Evolutionary conservation across 805 yeast genomes (phyloP).

Genomic region (Sugiyamaella boreocaroliniensis): DNA sequence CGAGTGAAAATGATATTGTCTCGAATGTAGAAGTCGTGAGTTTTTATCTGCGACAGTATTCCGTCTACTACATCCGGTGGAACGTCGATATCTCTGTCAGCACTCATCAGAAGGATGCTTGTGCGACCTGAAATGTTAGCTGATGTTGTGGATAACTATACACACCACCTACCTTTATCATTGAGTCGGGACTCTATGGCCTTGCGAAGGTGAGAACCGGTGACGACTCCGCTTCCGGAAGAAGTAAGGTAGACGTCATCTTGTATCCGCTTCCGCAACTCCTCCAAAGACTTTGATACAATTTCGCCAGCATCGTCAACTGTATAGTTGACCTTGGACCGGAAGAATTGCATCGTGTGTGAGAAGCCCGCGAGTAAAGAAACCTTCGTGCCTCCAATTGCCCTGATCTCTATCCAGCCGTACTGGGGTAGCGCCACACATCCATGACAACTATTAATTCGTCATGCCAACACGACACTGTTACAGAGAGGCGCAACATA

Average conservation of each 20-base stretch:
- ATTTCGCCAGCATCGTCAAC: neutral
- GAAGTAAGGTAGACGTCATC: slow-evolving; percentile 13
- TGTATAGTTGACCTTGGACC: neutral
- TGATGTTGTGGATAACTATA: neutral
- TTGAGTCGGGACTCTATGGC: slow-evolving; percentile 6
- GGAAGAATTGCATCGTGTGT: neutral
- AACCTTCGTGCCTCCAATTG: too few relatives aligned
- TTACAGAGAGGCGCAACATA: too few relatives aligned
- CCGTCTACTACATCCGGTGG: slow-evolving; percentile 5
- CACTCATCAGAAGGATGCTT: slow-evolving; percentile 12
- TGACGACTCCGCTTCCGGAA: slow-evolving; percentile 11
- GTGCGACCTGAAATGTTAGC: slow-evolving; percentile 5
- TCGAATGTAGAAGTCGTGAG: neutral
- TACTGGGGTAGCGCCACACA: too few relatives aligned
- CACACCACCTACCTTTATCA: slow-evolving; percentile 4
- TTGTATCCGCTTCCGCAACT: neutral
- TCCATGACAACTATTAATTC: too few relatives aligned
- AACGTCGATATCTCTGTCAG: slow-evolving; percentile 12
- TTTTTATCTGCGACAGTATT: neutral
- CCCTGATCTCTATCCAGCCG: too few relatives aligned
- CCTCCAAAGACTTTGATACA: neutral
- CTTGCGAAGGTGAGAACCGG: slow-evolving; percentile 4
- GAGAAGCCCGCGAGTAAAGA: too few relatives aligned
- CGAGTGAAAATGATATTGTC: slow-evolving; percentile 5
- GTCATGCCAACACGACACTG: too few relatives aligned